These are phyloP conservation scores for Geotrichum aggregatum DNA, from an alignment of 1,139 yeast genomes.

Conservation along the genomic window DNA sequence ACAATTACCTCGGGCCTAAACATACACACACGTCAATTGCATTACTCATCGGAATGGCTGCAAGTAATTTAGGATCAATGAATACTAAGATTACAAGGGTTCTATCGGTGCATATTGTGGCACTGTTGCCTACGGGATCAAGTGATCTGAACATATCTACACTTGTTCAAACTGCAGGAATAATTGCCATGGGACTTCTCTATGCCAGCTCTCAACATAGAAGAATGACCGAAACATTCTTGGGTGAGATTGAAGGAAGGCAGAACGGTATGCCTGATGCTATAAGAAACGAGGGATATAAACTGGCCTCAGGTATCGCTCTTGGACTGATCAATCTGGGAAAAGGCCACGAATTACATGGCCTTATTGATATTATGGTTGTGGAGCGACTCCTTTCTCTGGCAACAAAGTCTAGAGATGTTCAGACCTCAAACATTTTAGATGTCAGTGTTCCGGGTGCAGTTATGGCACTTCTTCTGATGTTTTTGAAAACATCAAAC, in stretches of 20 bases:
- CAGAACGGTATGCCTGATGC: constrained; percentile 19
- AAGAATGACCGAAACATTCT: constrained; percentile 77
- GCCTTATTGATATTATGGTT: constrained; percentile 64
- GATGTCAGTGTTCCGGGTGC: constrained; percentile 84
- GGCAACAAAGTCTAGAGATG: constrained; percentile 63
- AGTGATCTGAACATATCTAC: constrained; percentile 81
- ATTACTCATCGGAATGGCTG: constrained; percentile 84
- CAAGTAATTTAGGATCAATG: constrained; percentile 79
- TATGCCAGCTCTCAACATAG: constrained; percentile 77
- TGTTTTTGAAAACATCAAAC: constrained; percentile 68
- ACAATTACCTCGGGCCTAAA: constrained; percentile 88
- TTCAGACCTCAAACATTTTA: constrained; percentile 58
- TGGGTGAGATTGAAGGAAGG: constrained; percentile 36
- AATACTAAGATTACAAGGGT: constrained; percentile 86
- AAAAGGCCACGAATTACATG: constrained; percentile 60
- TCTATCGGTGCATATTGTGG: constrained; percentile 87
- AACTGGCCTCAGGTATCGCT: constrained; percentile 84
- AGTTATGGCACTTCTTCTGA: constrained; percentile 66
- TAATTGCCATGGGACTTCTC: constrained; percentile 82
- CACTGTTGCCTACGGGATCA: constrained; percentile 85
- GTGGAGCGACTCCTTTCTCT: constrained; percentile 61
- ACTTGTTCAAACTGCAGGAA: constrained; percentile 86
- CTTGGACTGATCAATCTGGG: constrained; percentile 86
- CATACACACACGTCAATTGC: constrained; percentile 84
- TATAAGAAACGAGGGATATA: constrained; percentile 62